These are phyloP conservation scores for Digitaria exilis DNA, from an alignment of 202 grass and related monocot species.

Conservation along the genomic window DNA sequence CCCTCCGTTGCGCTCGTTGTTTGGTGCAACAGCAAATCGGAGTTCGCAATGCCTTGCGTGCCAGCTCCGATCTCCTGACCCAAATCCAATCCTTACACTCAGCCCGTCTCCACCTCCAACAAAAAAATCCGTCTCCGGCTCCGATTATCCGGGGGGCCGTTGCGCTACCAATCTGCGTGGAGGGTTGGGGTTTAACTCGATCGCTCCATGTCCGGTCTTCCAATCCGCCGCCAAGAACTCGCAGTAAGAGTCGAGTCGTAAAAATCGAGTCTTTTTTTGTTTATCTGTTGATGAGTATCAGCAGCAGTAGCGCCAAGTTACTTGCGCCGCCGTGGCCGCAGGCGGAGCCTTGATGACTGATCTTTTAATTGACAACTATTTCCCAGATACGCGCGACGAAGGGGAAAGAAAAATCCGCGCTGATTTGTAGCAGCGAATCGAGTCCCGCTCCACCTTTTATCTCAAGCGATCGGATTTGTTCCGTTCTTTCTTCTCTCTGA, in stretches of 20 bases:
- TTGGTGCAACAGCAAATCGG: slow-evolving; percentile 44
- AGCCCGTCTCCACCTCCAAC: slow-evolving; percentile 15
- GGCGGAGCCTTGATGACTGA: not conserved
- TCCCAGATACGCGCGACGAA: slow-evolving; percentile 19
- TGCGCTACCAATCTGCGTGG: slow-evolving; percentile 1
- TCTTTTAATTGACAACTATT: not conserved
- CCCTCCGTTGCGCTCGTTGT: not conserved
- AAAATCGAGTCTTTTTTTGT: not conserved
- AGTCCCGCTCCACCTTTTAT: slow-evolving; percentile 4
- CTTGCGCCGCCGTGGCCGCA: slow-evolving; percentile 2
- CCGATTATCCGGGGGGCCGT: slow-evolving; percentile 20
- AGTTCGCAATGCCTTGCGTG: slow-evolving; percentile 39
- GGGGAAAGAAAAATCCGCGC: slow-evolving; percentile 10
- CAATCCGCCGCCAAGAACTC: not conserved
- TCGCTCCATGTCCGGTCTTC: not conserved
- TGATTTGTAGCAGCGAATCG: slow-evolving; percentile 4
- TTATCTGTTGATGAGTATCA: not conserved
- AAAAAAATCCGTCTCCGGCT: not conserved
- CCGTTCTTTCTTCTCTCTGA: not conserved
- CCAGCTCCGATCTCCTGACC: slow-evolving; percentile 40
- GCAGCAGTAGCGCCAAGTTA: not conserved
- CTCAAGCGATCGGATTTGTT: not conserved
- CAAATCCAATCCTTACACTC: not conserved
- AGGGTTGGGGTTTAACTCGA: slow-evolving; percentile 39
- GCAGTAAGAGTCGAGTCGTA: not conserved